Evolutionary conservation across 2,329 filamentous ascomycete species (phyloP), one percentile per base, ranked within the genome.

Genomic region (Hypoxylon sp.): DNA sequence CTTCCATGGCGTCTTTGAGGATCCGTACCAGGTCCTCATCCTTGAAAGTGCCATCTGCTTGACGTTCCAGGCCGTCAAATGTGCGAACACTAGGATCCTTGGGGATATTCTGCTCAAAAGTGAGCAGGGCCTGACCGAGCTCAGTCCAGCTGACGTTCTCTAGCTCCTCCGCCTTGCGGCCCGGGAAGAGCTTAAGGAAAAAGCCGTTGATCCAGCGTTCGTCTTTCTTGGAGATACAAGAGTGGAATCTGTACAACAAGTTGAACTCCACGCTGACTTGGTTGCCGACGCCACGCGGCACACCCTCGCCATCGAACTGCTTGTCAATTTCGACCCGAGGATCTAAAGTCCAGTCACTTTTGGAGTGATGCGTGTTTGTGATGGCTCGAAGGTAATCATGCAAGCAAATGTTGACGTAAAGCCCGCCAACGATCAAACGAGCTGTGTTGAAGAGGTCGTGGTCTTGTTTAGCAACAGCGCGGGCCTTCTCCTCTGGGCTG

Each of bases 211-310:
- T 87, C 87, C 88, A 91, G 41, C 81, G 80, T 72, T 90, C 87
- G 66, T 91, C 89, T 21, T 83, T 82, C 67, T 84, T 80, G 2
- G 85, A 88, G 53, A 90, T 85, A 43, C 83, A 85, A 1, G 84
- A 86, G 75, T 91, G 88, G 82, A 87, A 91, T 25, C 88, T 81
- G 72, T 91, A 91, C 1, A 91, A 80, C 27, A 91, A 79, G 64
- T 91, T 91, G 78, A 91, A 91, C 74, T 91, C 88, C 2, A 87
- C 88, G 43, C 85, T 88, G 47, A 90, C 88, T 70, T 90, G 87
- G 71, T 91, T 91, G 11, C 89, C 88, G 2, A 87, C 82, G 1
- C 87, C 89, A 47, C 86, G 80, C 0, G 83, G 79, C 0, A 85
- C 81, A 5, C 82, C 82, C 23, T 84, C 78, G 3, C 78, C 76